A percentile compares a stretch with the other conserved stretches of the same genome.
phyloP scores from a whole-genome alignment of 176 grass and related monocot genomes.

The Guadua angustifolia region DNA sequence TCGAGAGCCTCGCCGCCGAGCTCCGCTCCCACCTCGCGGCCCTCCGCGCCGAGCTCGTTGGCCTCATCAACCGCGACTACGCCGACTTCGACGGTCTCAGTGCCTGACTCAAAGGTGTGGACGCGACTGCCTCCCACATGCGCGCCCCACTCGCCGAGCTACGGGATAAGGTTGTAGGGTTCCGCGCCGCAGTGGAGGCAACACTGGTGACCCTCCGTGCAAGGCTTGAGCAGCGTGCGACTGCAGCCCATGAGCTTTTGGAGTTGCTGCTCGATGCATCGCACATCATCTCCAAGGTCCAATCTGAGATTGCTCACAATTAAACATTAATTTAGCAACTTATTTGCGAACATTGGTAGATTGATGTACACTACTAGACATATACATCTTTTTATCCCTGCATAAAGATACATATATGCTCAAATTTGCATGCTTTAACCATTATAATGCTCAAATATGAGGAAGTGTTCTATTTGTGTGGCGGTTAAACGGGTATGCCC shows the following conservation, averaged over 20 bases:
- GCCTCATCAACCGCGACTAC: constrained; percentile 96
- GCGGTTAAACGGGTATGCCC: too few species aligned
- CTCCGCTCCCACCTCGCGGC: constrained; percentile 90
- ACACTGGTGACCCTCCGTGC: constrained; percentile 64
- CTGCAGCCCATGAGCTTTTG: constrained; percentile 75
- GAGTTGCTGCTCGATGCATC: constrained; percentile 94
- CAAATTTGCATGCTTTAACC: not conserved
- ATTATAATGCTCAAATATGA: constrained; percentile 1
- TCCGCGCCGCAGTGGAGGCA: constrained; percentile 44
- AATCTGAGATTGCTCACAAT: not conserved
- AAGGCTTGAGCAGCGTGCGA: constrained; percentile 66
- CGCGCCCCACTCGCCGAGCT: constrained; percentile 75
- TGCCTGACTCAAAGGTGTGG: constrained; percentile 81
- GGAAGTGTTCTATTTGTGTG: too few species aligned
- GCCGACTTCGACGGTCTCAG: constrained; percentile 93
- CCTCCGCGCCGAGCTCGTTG: constrained; percentile 93
- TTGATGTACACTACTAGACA: not conserved
- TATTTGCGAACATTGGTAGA: not conserved
- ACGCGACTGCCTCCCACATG: constrained; percentile 71
- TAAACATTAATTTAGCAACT: constrained; percentile 26
- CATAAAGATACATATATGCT: not conserved
- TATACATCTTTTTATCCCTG: not conserved
- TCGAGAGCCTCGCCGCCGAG: too few species aligned
- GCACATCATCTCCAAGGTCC: constrained; percentile 96
- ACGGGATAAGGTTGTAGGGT: constrained; percentile 76